Evolutionary conservation across 2,329 filamentous ascomycete species (phyloP), one percentile per base, ranked within the genome.

Genomic region (Aspergillaceae sp.): DNA sequence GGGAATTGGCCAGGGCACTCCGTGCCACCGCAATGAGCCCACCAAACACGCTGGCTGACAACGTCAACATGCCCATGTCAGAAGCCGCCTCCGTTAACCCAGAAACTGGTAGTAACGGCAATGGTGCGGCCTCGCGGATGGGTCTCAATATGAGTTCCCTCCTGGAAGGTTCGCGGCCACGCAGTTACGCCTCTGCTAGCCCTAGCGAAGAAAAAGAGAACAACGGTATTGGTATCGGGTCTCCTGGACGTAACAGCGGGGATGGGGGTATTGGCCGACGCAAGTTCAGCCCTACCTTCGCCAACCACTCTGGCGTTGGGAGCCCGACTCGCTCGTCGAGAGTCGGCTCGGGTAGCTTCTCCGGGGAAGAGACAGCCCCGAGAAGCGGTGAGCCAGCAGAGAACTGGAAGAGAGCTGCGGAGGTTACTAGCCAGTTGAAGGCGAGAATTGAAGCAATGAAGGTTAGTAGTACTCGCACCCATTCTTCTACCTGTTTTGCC

Each of bases 401-500:
- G 71, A 97, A 90, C 64, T 98, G 92, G 92, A 94, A 90, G 72
- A 78, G 92, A 56, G 92, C 92, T 11, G 92, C 92, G 2, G 92
- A 98, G 72, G 92, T 98, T 48, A 98, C 92, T 45, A 96, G 90
- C 68, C 92, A 96, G 66, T 69, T 98, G 60, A 98, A 97, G 74
- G 89, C 91, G 44, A 82, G 92, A 64, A 98, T 98, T 67, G 92
- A 97, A 74, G 86, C 92, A 75, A 98, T 98, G 92, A 98, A 97
- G 77, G 80, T 66, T 45, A 26, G 58, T 49, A 19, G 19, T 19
- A 19, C 19, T 19, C 19, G 19, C 19, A 19, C 19, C 19, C 19
- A 19, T 19, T 19, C 19, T 19, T 19, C 19, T 19, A 19, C 19
- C 19, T 19, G 19, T 19, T 19, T 19, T 19, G 19, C 19, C 19